A percentile compares a stretch with the other conserved stretches of the same genome.
Evolutionary conservation across 148 eudicot species (phyloP).

Genomic region (Vaccinium macrocarpon): DNA sequence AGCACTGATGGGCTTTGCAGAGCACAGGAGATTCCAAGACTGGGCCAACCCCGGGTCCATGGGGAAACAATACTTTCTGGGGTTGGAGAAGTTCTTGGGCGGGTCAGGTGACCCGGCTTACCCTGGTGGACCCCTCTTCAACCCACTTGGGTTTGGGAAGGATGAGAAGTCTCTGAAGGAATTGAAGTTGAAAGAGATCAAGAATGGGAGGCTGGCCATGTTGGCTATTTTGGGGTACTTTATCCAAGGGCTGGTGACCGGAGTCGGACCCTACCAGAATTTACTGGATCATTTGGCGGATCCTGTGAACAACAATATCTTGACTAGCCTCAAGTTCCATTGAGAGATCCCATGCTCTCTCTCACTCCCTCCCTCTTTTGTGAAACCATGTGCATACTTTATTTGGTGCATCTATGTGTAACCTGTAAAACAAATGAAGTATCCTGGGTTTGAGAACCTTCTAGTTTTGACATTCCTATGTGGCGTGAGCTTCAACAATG

Average conservation of each 20-base stretch:
- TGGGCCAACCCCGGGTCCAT: conserved; percentile 93
- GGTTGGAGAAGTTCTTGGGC: conserved; percentile 64
- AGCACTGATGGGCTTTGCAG: conserved; percentile 98
- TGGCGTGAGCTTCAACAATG: neutral
- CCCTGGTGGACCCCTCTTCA: conserved; percentile 95
- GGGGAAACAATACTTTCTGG: conserved; percentile 94
- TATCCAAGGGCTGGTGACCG: conserved; percentile 77
- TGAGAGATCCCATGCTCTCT: conserved; percentile 21
- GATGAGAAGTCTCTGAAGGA: conserved; percentile 96
- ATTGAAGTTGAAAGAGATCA: conserved; percentile 82
- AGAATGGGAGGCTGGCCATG: conserved; percentile 98
- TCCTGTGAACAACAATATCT: conserved; percentile 90
- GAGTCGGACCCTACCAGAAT: conserved; percentile 94
- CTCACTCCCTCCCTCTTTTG: conserved; percentile 13
- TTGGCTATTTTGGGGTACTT: conserved; percentile 89
- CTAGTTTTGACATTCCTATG: neutral
- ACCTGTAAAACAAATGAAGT: conserved; percentile 9
- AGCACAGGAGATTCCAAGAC: conserved; percentile 90
- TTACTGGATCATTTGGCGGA: conserved; percentile 94
- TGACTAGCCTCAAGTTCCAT: conserved; percentile 96
- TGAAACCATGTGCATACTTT: conserved; percentile 28
- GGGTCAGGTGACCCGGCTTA: conserved; percentile 94
- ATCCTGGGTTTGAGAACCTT: neutral
- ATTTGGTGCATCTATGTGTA: conserved; percentile 17
- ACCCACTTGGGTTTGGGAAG: conserved; percentile 94